These are phyloP conservation scores for Coemansia reversa DNA, from an alignment of 192 early-diverging fungal species.

Conservation along the genomic window DNA sequence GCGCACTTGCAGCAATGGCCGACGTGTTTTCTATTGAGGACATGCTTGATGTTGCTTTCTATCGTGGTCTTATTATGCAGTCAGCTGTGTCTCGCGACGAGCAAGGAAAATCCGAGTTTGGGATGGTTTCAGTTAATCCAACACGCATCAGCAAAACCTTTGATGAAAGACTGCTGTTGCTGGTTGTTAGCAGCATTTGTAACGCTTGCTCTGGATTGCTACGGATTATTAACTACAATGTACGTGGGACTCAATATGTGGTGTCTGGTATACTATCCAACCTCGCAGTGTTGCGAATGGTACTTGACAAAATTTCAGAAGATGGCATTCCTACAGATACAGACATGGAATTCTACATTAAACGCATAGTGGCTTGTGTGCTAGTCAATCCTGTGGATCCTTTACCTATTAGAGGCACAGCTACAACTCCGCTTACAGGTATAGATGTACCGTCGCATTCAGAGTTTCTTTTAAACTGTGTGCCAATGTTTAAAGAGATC, in stretches of 20 bases:
- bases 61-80: constrained; percentile 97
- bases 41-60: constrained; percentile 86
- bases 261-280: constrained; percentile 76
- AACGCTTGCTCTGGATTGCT: constrained; percentile 69
- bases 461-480: constrained; percentile 77
- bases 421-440: constrained; percentile 84
- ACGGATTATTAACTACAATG: constrained; percentile 94
- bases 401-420: constrained; percentile 71
- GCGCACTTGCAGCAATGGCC: constrained; percentile 77
- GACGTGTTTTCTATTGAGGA: constrained; percentile 77
- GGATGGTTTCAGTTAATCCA: constrained; percentile 93
- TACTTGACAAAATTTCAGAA: constrained; percentile 79
- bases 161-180: constrained; percentile 67
- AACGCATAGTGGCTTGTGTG: constrained; percentile 65
- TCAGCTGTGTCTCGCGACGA: constrained; percentile 79
- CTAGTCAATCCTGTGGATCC: constrained; percentile 61
- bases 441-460: constrained; percentile 94
- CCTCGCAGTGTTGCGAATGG: constrained; percentile 74
- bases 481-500: constrained; percentile 75
- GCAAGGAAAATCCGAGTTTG: constrained; percentile 81
- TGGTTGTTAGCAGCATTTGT: constrained; percentile 71
- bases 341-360: constrained; percentile 76
- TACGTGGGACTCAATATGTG: constrained; percentile 92
- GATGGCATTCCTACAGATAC: constrained; percentile 64
- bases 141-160: constrained; percentile 74